Percentiles rank a stretch among this genome's conserved stretches.
Conservation (phyloP, 164 flowering plant genomes). For the Piper betle region DNA sequence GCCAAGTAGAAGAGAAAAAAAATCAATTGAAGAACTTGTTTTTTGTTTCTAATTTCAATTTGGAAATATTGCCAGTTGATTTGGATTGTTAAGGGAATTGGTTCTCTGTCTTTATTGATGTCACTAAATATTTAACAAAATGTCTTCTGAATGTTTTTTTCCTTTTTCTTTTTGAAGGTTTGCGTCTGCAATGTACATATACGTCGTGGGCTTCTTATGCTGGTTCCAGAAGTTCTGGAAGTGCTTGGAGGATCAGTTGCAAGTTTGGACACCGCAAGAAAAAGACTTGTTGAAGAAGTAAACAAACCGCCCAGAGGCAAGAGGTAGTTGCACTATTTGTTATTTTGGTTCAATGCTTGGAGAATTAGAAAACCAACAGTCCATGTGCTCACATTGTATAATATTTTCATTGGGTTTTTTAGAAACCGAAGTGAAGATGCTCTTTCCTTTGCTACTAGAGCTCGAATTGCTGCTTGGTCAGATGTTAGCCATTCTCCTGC, state of each 20-base stretch:
- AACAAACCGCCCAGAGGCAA: conserved; percentile 91
- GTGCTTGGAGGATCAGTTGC: conserved; percentile 72
- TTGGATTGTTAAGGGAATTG: not conserved
- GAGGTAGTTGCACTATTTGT: conserved; percentile 29
- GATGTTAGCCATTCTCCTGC: conserved; percentile 13
- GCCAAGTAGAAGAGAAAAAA: no score
- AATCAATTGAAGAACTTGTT: no score
- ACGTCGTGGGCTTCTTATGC: conserved; percentile 74
- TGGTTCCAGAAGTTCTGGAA: conserved; percentile 85
- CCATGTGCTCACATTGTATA: not conserved
- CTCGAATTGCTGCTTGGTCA: conserved; percentile 83
- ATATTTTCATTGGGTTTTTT: conserved; percentile 5
- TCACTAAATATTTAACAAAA: not conserved
- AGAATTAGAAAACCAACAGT: not conserved
- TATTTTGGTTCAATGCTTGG: not conserved
- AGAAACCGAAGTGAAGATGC: conserved; percentile 53
- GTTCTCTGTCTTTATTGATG: not conserved
- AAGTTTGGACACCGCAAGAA: conserved; percentile 66
- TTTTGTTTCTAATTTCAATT: no score
- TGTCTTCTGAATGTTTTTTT: not conserved
- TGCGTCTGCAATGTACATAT: conserved; percentile 55
- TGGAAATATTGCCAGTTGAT: no score
- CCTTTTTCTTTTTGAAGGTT: conserved; percentile 32
- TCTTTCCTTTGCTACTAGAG: conserved; percentile 64
- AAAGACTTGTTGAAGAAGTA: conserved; percentile 66